These are phyloP conservation scores for Dioszegia hungarica DNA, from an alignment of 768 basidiomycete genomes.

Conservation along the genomic window DNA sequence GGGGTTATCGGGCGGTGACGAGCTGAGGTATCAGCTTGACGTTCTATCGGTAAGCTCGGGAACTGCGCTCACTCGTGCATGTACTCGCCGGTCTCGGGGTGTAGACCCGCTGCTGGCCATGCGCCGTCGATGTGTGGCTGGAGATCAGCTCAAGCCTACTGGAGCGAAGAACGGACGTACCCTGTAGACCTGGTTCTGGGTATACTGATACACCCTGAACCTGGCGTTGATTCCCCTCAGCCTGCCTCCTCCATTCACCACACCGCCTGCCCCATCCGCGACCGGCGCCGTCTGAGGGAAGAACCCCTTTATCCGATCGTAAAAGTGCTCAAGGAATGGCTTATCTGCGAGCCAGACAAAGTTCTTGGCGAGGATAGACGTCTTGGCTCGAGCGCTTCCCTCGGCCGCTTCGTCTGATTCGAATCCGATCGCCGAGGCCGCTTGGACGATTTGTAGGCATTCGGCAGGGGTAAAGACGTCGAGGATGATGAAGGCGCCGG, in stretches of 20 bases:
- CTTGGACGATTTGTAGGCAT: conserved; percentile 53
- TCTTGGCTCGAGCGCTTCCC: conserved; percentile 53
- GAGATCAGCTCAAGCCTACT: neutral
- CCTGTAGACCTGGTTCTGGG: conserved; percentile 55
- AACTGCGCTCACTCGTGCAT: conserved; percentile 56
- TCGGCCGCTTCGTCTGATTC: conserved; percentile 56
- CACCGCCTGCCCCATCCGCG: conserved; percentile 14
- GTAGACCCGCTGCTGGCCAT: conserved; percentile 56
- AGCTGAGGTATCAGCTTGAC: conserved; percentile 17
- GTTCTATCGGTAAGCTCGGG: neutral
- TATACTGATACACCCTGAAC: conserved; percentile 57
- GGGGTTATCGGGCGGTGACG: conserved; percentile 49
- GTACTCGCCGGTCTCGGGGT: conserved; percentile 53
- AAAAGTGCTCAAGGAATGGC: conserved; percentile 52
- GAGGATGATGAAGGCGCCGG: conserved; percentile 55
- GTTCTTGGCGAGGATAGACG: conserved; percentile 54
- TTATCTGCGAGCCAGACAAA: conserved; percentile 58
- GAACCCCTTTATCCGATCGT: conserved; percentile 51
- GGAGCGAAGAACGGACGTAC: conserved; percentile 17
- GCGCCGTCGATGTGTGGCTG: conserved; percentile 58
- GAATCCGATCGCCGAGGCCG: conserved; percentile 55
- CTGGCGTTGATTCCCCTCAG: conserved; percentile 56
- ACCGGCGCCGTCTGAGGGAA: conserved; percentile 51
- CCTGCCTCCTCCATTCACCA: conserved; percentile 43
- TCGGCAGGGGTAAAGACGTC: conserved; percentile 54